These are phyloP conservation scores for Panaeolus cyanescens DNA, from an alignment of 768 basidiomycete genomes.

Conservation along the genomic window DNA sequence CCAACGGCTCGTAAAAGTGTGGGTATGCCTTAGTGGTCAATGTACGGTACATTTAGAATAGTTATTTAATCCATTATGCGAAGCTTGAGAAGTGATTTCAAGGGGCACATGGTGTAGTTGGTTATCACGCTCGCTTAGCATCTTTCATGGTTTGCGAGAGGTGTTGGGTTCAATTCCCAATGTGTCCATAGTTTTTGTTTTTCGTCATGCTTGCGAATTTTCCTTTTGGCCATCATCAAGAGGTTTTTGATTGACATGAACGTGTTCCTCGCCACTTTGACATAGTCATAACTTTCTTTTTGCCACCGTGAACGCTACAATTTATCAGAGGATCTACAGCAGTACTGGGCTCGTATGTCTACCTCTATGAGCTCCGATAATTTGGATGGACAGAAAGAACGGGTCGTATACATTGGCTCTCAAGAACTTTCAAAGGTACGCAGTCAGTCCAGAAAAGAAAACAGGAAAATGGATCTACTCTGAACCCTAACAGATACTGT, in stretches of 20 bases:
- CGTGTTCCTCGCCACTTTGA: too few species aligned
- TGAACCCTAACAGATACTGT: background rate
- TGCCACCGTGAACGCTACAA: too few species aligned
- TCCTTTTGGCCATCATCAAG: background rate
- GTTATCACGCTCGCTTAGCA: slow-evolving; percentile 32
- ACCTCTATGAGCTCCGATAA: too few species aligned
- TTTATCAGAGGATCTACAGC: too few species aligned
- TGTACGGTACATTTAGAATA: too few species aligned
- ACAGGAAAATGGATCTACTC: background rate
- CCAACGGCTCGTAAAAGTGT: slow-evolving; percentile 16
- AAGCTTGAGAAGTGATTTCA: slow-evolving; percentile 31
- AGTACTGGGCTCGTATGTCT: too few species aligned
- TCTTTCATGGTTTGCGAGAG: slow-evolving; percentile 15
- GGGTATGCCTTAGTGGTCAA: too few species aligned
- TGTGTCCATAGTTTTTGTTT: slow-evolving; percentile 17
- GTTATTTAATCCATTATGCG: background rate
- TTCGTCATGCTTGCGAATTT: background rate
- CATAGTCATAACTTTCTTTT: too few species aligned
- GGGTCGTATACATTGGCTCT: slow-evolving; percentile 23
- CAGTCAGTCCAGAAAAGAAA: background rate
- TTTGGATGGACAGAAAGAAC: background rate
- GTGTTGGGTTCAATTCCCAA: slow-evolving; percentile 26
- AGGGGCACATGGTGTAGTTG: slow-evolving; percentile 30
- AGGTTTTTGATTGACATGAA: background rate
- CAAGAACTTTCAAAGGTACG: slow-evolving; percentile 24